These are phyloP conservation scores for Neoscytalidium dimidiatum DNA, from an alignment of 2,329 filamentous ascomycete genomes.

Conservation along the genomic window DNA sequence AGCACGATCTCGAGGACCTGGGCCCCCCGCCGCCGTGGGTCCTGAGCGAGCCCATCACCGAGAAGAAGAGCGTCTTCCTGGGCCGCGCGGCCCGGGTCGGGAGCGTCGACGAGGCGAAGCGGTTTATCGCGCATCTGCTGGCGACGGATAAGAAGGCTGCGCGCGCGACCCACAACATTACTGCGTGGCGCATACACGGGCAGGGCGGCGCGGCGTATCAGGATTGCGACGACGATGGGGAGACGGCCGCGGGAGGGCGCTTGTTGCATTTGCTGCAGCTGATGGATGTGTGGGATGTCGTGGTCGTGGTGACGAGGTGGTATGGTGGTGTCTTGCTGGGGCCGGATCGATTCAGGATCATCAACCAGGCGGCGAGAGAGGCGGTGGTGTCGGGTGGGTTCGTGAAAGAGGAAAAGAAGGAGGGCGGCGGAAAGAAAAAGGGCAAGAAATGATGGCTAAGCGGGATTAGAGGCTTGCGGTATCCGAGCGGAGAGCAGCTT, in stretches of 20 bases:
- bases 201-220: conserved; percentile 64
- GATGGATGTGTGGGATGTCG: conserved; percentile 89
- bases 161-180: conserved; percentile 93
- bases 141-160: conserved; percentile 81
- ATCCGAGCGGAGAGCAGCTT: not conserved
- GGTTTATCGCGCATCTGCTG: conserved; percentile 73
- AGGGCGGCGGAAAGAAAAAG: conserved; percentile 36
- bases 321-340: conserved; percentile 90
- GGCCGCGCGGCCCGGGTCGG: conserved; percentile 72
- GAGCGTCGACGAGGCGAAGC: conserved; percentile 69
- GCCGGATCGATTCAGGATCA: conserved; percentile 84
- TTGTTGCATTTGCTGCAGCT: conserved; percentile 89
- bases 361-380: conserved; percentile 84
- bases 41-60: conserved; percentile 70
- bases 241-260: conserved; percentile 84
- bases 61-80: conserved; percentile 86
- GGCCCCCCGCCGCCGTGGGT: conserved; percentile 63
- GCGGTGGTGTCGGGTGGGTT: conserved; percentile 77
- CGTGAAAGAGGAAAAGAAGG: conserved; percentile 54
- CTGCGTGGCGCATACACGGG: conserved; percentile 81
- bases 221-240: conserved; percentile 95
- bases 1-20: conserved; percentile 44
- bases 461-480: not conserved
- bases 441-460: conserved; percentile 11
- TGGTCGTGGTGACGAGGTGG: conserved; percentile 94